These are phyloP conservation scores for Triangularia verruculosa DNA, from an alignment of 2,329 filamentous ascomycete genomes.

Conservation along the genomic window DNA sequence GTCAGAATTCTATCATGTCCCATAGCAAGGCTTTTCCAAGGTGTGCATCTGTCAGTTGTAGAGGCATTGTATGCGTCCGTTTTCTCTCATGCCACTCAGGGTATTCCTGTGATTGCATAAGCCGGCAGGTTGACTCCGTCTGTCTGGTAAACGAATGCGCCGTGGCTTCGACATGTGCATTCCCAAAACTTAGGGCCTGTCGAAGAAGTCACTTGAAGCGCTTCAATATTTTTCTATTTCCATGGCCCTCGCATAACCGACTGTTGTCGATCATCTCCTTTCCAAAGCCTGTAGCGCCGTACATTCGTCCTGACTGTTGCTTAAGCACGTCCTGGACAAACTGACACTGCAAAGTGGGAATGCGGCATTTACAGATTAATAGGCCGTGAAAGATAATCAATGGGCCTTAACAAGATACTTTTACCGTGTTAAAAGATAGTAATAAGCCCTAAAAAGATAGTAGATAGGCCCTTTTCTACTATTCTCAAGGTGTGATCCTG, in stretches of 20 bases:
- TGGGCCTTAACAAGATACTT: too few species aligned
- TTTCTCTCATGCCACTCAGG: too few species aligned
- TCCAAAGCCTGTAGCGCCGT: neutral
- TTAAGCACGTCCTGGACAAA: too few species aligned
- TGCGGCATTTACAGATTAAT: too few species aligned
- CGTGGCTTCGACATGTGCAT: neutral
- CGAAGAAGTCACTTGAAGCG: neutral
- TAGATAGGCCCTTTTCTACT: too few species aligned
- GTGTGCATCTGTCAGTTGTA: too few species aligned
- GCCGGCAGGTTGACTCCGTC: neutral
- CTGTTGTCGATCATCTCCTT: neutral
- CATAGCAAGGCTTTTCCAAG: neutral
- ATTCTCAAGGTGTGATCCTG: too few species aligned
- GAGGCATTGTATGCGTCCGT: too few species aligned
- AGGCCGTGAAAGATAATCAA: too few species aligned
- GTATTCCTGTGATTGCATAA: neutral
- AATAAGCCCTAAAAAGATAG: too few species aligned
- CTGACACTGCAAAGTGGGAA: too few species aligned
- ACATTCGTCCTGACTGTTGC: neutral
- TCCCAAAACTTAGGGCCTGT: neutral
- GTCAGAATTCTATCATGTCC: neutral
- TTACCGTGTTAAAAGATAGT: too few species aligned
- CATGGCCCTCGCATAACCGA: neutral
- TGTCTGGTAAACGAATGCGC: neutral
- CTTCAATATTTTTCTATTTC: neutral